Base-by-base conservation (phyloP, 345 rosid species). In the Pistacia vera region DNA sequence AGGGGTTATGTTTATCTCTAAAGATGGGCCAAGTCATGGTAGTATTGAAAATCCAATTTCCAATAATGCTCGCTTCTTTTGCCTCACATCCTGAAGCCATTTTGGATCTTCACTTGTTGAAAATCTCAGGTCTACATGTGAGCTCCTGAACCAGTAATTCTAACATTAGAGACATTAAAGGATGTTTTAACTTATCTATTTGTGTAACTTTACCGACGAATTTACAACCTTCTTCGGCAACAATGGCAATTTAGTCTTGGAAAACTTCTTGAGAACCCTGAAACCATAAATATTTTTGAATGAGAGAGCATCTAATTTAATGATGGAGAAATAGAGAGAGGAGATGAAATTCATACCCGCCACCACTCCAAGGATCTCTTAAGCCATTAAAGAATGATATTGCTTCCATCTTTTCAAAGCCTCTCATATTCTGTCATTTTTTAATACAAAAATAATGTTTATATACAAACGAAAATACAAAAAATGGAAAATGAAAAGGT, bases 341-440 rank as follows among this genome's bases (percentile, higher is more conserved):
- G 12, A 59, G 46, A 71, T 33, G 1, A 54, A 13, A 54, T 16
- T 54, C n/a, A n/a, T 69, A 84, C 89, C 91, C 92, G 77, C 92
- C 95, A 57, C 87, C 91, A 51, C 91, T 91, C 95, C 92, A 87
- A 56, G 95, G 95, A 68, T 89, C 95, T 83, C 92, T 85, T 75
- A 89, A 73, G 57, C 92, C 95, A 80, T 91, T 91, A 69, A 86
- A 91, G 88, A 91, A 89, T 87, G 10, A 91, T 87, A 44, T 88
- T 90, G 80, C 91, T 89, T 4, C 81, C 92, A 70, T 70, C 90
- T 87, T 71, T 63, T 89, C 83, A 91, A 79, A 3, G 82, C 81
- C 79, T 75, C 77, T 75, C 65, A 55, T 86, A 55, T 85, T 72
- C 92, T 89, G 85, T 64, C 54, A 60, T 63, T 70, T 58, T 8